A percentile compares a stretch with the other conserved stretches of the same genome.
These are phyloP conservation scores for Syzygium grande DNA, from an alignment of 345 rosid genomes.

Conservation along the genomic window DNA sequence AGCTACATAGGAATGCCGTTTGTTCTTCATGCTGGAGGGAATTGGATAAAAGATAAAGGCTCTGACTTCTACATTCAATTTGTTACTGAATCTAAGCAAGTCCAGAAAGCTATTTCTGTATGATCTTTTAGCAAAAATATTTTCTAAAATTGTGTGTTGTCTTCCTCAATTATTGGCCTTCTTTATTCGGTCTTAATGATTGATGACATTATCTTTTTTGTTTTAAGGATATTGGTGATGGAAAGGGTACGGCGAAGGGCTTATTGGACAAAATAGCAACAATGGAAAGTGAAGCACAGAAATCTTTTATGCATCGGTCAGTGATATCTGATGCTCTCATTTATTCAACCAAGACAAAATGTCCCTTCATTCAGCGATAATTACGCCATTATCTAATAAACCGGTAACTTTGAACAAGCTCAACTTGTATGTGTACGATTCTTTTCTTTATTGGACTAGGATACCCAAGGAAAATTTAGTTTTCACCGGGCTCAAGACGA, in stretches of 20 bases:
- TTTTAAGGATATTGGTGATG: slow-evolving; percentile 64
- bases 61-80: slow-evolving; percentile 79
- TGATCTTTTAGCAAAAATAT: slow-evolving; percentile 6
- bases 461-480: background rate
- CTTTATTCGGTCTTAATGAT: background rate
- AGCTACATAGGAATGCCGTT: slow-evolving; percentile 84
- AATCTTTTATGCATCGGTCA: slow-evolving; percentile 98
- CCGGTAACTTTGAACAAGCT: background rate
- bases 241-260: slow-evolving; percentile 68
- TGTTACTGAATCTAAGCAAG: slow-evolving; percentile 34
- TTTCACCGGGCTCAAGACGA: background rate
- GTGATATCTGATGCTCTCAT: slow-evolving; percentile 17
- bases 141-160: background rate
- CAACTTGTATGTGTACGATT: background rate
- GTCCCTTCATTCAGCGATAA: background rate
- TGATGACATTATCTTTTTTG: background rate
- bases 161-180: background rate
- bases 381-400: background rate
- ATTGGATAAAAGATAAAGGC: slow-evolving; percentile 74
- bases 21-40: slow-evolving; percentile 64
- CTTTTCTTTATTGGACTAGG: background rate
- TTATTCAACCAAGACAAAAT: background rate
- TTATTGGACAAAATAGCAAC: slow-evolving; percentile 70
- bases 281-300: slow-evolving; percentile 90
- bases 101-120: slow-evolving; percentile 50